These are phyloP conservation scores for Paramarasmius palmivorus DNA, from an alignment of 1,284 basidiomycete genomes.

Conservation along the genomic window DNA sequence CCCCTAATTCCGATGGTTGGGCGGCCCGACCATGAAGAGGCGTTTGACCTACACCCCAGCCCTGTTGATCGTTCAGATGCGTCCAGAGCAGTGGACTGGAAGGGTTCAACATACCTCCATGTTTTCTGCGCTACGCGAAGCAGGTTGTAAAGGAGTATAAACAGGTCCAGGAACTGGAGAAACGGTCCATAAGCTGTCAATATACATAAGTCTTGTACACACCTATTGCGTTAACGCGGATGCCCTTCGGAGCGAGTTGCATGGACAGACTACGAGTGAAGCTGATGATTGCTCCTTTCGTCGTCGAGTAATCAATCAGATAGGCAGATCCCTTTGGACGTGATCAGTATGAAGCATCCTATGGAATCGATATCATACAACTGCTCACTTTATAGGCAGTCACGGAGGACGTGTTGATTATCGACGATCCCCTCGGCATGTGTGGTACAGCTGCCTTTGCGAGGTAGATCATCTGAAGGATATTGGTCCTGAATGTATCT, in stretches of 20 bases:
- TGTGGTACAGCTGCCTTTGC: slow-evolving; percentile 58
- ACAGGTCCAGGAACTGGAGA: slow-evolving; percentile 50
- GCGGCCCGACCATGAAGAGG: slow-evolving; percentile 52
- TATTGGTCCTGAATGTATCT: slow-evolving; percentile 57
- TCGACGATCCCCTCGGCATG: slow-evolving; percentile 57
- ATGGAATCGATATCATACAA: slow-evolving; percentile 15
- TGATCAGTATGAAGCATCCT: slow-evolving; percentile 17
- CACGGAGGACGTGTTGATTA: slow-evolving; percentile 67
- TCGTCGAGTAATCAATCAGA: slow-evolving; percentile 54
- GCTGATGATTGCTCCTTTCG: slow-evolving; percentile 58
- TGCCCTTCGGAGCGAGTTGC: slow-evolving; percentile 58
- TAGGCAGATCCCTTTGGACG: slow-evolving; percentile 24
- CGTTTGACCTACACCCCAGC: slow-evolving; percentile 40
- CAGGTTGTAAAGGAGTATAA: slow-evolving; percentile 41
- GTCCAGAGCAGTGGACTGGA: slow-evolving; percentile 33
- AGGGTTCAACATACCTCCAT: slow-evolving; percentile 35
- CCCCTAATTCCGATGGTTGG: slow-evolving; percentile 57
- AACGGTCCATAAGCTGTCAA: neutral
- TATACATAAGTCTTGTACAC: too few species aligned
- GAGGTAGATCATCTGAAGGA: slow-evolving; percentile 57
- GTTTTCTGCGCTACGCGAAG: neutral
- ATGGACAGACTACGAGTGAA: slow-evolving; percentile 57
- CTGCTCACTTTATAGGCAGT: slow-evolving; percentile 50
- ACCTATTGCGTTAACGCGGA: slow-evolving; percentile 52
- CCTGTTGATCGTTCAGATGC: slow-evolving; percentile 46